Evolutionary conservation across 768 basidiomycete species (phyloP).

Genomic region (Russula olivacea): DNA sequence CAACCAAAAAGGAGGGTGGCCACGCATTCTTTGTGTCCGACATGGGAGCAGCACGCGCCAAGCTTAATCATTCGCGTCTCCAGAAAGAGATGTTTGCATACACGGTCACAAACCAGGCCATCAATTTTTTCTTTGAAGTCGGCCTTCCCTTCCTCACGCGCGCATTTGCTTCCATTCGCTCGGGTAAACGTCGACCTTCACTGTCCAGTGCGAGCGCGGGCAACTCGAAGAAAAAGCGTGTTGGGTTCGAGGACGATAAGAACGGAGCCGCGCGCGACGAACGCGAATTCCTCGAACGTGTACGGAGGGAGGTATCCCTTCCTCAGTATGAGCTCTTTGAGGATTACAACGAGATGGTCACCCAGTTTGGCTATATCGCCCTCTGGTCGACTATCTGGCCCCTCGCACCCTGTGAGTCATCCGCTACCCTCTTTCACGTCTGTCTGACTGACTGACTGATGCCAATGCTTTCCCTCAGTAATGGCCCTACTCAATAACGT

Average conservation of each 20-base stretch:
- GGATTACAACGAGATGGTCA: slow-evolving; percentile 96
- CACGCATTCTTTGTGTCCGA: slow-evolving; percentile 13
- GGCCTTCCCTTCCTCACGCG: slow-evolving; percentile 75
- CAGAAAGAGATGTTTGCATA: slow-evolving; percentile 92
- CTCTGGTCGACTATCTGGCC: slow-evolving; percentile 96
- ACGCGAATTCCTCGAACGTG: slow-evolving; percentile 69
- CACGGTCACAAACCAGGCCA: slow-evolving; percentile 80
- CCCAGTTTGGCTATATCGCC: slow-evolving; percentile 89
- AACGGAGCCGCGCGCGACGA: slow-evolving; percentile 51
- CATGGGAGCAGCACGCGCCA: slow-evolving; percentile 39
- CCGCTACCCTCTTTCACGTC: too few species aligned
- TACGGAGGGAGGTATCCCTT: slow-evolving; percentile 69
- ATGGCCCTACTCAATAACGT: slow-evolving; percentile 92
- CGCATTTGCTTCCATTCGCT: slow-evolving; percentile 45
- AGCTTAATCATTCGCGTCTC: slow-evolving; percentile 63
- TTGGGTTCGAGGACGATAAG: slow-evolving; percentile 66
- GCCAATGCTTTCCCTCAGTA: slow-evolving; percentile 31
- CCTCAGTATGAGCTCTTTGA: slow-evolving; percentile 77
- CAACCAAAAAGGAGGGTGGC: slow-evolving; percentile 24
- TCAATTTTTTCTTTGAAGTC: slow-evolving; percentile 73
- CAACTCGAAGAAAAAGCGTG: slow-evolving; percentile 54
- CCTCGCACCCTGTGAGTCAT: slow-evolving; percentile 60
- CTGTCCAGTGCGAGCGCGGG: slow-evolving; percentile 18
- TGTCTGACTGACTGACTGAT: neutral
- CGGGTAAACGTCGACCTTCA: slow-evolving; percentile 29